These are phyloP conservation scores for Paraphoma sp. DNA, from an alignment of 2,329 filamentous ascomycete genomes.

Conservation along the genomic window DNA sequence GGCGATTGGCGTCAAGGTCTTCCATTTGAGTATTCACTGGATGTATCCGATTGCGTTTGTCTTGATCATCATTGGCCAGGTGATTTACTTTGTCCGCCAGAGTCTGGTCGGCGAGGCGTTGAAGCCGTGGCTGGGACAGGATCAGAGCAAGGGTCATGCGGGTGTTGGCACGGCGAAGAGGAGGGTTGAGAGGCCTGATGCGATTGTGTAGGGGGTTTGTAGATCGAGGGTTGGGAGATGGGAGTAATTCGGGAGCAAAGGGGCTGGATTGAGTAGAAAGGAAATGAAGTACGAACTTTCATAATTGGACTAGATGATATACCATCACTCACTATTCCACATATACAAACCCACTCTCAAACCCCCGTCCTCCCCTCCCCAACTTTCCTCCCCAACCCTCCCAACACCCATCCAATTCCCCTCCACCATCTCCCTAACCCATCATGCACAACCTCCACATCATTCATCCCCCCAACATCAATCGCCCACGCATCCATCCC, in stretches of 20 bases:
- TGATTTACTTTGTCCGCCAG: constrained; percentile 86
- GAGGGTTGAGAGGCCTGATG: constrained; percentile 37
- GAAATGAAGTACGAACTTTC: no score
- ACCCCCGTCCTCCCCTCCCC: no score
- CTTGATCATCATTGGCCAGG: constrained; percentile 83
- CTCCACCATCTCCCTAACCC: constrained; percentile 40
- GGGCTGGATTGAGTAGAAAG: no score
- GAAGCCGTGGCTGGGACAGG: constrained; percentile 93
- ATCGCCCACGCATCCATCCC: constrained; percentile 44
- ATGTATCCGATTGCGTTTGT: constrained; percentile 97
- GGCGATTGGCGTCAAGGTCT: constrained; percentile 87
- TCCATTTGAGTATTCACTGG: constrained; percentile 80
- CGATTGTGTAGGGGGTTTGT: no score
- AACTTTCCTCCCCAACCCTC: constrained; percentile 1
- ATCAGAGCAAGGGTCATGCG: constrained; percentile 69
- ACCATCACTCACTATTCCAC: no score
- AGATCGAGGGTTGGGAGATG: no score
- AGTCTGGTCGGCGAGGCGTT: constrained; percentile 82
- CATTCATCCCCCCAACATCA: constrained; percentile 47
- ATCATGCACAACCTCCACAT: constrained; percentile 46
- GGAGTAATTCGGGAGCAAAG: no score
- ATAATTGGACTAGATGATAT: no score
- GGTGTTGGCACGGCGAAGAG: constrained; percentile 40
- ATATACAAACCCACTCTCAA: no score
- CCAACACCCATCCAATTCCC: constrained; percentile 31